Evolutionary conservation across 73 alveolate genomes (phyloP), one percentile per base, ranked within the genome.

Genomic region (Paramecium sexaurelia): DNA sequence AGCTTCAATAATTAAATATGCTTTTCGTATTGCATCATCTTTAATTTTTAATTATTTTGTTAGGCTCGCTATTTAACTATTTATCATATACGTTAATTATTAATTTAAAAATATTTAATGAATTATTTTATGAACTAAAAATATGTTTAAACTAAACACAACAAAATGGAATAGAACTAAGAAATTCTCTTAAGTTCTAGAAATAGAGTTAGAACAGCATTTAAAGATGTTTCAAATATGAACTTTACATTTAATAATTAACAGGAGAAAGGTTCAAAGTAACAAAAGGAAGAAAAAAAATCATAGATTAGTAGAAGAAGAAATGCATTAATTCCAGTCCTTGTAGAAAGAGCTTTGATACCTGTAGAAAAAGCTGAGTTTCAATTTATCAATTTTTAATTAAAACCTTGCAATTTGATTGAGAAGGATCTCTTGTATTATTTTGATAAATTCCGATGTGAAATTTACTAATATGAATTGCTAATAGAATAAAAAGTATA

Each of bases 21-120:
- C 83, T 61, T 61, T 61, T 61, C 11, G 22, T 13, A 61, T 61
- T 61, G 83, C 83, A 61, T 61, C 83, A 61, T 61, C 83, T 47
- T 47, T 47, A 15, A 47, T 11, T 47, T 56, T 9, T 56, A 8
- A 4, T 13, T 56, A 6, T 0, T 56, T 56, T 17, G 75, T 56
- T 27, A 17, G n/a, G 2, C 17, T 56, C 11, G 10, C 37, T 1
- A 56, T 56, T 56, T 5, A 17, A 6, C 11, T 24, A 17, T 7
- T 15, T 0, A 43, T 17, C 37, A 56, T 56, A 56, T 56, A 7
- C 75, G 75, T 56, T 56, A 56, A 56, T 56, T 2, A 17, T 7
- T 56, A 56, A 43, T 35, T 35, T 35, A 35, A 4, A 4, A 35
- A 35, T 35, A 47, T n/a, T n/a, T n/a, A n/a, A n/a, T n/a, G n/a